Evolutionary conservation across 2,329 filamentous ascomycete species (phyloP).

Genomic region (Aspergillus quadricinctus): DNA sequence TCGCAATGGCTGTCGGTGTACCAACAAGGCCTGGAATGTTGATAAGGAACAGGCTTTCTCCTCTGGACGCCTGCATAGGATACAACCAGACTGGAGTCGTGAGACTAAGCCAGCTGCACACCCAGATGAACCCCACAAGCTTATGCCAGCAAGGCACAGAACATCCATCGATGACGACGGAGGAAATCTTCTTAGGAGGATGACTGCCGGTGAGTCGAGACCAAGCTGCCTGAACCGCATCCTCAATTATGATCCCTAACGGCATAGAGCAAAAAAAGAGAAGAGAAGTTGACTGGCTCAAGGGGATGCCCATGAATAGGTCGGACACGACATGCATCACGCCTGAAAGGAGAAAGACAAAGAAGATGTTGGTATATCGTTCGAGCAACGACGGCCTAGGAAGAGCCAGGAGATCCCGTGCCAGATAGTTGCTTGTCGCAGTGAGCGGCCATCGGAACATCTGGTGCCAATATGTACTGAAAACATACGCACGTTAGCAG

Average conservation of each 20-base stretch:
- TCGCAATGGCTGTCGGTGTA: neutral
- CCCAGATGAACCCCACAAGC: neutral
- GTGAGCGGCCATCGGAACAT: slow-evolving; percentile 21
- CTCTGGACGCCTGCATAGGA: neutral
- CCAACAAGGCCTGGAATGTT: neutral
- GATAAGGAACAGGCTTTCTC: neutral
- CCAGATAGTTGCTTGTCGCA: slow-evolving; percentile 15
- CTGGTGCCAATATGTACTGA: slow-evolving; percentile 29
- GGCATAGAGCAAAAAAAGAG: slow-evolving; percentile 21
- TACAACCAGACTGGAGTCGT: neutral
- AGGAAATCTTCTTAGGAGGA: neutral
- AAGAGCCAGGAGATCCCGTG: slow-evolving; percentile 16
- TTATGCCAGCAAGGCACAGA: neutral
- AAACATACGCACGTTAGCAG: neutral
- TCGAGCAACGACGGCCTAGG: slow-evolving; percentile 16
- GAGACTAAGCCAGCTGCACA: neutral
- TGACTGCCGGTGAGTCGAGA: neutral
- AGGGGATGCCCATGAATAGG: slow-evolving; percentile 11
- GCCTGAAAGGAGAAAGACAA: slow-evolving; percentile 28
- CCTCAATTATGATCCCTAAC: slow-evolving; percentile 28
- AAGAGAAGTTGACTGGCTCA: slow-evolving; percentile 13
- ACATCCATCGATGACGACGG: neutral
- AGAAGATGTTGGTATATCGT: slow-evolving; percentile 24
- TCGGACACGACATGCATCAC: slow-evolving; percentile 19
- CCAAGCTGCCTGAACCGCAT: slow-evolving; percentile 21